Evolutionary conservation across 768 basidiomycete genomes (phyloP).

Genomic region (Daedaleopsis sinensis): DNA sequence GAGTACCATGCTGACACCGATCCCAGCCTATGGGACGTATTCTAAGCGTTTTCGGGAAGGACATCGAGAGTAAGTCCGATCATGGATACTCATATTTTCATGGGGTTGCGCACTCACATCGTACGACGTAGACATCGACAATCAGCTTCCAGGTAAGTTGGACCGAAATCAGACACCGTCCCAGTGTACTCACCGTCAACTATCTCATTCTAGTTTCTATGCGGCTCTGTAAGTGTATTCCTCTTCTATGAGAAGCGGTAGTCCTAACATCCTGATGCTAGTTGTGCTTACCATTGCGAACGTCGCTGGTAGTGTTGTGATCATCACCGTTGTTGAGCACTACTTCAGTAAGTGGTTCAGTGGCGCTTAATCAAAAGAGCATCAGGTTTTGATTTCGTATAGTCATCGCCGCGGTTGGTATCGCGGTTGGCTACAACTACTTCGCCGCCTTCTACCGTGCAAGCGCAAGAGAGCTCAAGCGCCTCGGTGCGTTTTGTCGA

Average conservation of each 20-base stretch:
- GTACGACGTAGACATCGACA: constrained; percentile 50
- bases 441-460: constrained; percentile 71
- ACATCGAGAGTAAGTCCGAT: constrained; percentile 54
- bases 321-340: constrained; percentile 60
- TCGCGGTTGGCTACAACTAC: constrained; percentile 64
- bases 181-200: background rate
- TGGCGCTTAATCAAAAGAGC: background rate
- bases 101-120: background rate
- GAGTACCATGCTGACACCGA: background rate
- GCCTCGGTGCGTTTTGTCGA: constrained; percentile 36
- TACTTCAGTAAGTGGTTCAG: constrained; percentile 53
- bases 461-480: constrained; percentile 74
- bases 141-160: constrained; percentile 54
- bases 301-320: constrained; percentile 53
- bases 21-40: constrained; percentile 58
- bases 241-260: background rate
- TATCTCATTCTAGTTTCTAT: constrained; percentile 48
- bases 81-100: background rate
- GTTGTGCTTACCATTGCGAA: constrained; percentile 54
- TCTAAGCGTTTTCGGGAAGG: constrained; percentile 65
- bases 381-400: background rate
- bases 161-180: background rate
- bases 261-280: constrained; percentile 24
- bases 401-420: constrained; percentile 58
- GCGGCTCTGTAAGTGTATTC: constrained; percentile 52